Percentiles rank a stretch among this genome's conserved stretches.
Evolutionary conservation across 2,329 filamentous ascomycete species (phyloP).

Genomic region (Paraphaeosphaeria minitans): DNA sequence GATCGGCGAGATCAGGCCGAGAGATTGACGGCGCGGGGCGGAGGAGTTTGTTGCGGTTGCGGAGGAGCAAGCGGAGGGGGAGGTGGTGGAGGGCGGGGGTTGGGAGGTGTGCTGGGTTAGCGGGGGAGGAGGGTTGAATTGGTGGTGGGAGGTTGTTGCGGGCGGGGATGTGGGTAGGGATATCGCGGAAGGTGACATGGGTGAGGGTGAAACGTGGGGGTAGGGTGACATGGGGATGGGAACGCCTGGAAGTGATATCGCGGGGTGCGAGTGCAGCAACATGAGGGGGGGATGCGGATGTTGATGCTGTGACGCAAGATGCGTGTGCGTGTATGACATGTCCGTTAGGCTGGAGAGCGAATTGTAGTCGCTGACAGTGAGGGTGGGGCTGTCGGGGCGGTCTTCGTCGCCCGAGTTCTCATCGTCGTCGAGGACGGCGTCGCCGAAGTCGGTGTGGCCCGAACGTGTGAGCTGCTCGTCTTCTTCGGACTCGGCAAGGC

Average conservation of each 20-base stretch:
- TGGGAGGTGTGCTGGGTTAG: slow-evolving; percentile 31
- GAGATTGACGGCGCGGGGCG: slow-evolving; percentile 33
- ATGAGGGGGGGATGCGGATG: slow-evolving; percentile 7
- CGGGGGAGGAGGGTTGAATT: slow-evolving; percentile 27
- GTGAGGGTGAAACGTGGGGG: slow-evolving; percentile 27
- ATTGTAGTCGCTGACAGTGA: slow-evolving; percentile 39
- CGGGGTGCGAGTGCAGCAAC: slow-evolving; percentile 19
- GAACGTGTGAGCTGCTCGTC: slow-evolving; percentile 33
- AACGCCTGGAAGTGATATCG: slow-evolving; percentile 25
- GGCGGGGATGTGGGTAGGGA: slow-evolving; percentile 28
- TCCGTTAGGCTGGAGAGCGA: slow-evolving; percentile 30
- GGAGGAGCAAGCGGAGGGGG: slow-evolving; percentile 25
- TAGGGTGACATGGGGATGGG: slow-evolving; percentile 16
- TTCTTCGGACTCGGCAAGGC: slow-evolving; percentile 27
- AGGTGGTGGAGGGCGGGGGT: slow-evolving; percentile 28
- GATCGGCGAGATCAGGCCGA: slow-evolving; percentile 40
- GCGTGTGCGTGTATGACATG: too few relatives aligned
- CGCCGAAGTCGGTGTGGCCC: slow-evolving; percentile 32
- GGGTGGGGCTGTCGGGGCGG: slow-evolving; percentile 37
- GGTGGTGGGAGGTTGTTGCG: neutral
- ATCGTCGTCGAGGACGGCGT: slow-evolving; percentile 19
- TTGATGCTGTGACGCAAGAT: slow-evolving; percentile 18
- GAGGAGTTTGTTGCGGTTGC: slow-evolving; percentile 28
- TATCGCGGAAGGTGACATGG: slow-evolving; percentile 21
- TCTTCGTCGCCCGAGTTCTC: slow-evolving; percentile 19